These are phyloP conservation scores for Chaetomiaceae sp. DNA, from an alignment of 2,329 filamentous ascomycete species.

Conservation along the genomic window DNA sequence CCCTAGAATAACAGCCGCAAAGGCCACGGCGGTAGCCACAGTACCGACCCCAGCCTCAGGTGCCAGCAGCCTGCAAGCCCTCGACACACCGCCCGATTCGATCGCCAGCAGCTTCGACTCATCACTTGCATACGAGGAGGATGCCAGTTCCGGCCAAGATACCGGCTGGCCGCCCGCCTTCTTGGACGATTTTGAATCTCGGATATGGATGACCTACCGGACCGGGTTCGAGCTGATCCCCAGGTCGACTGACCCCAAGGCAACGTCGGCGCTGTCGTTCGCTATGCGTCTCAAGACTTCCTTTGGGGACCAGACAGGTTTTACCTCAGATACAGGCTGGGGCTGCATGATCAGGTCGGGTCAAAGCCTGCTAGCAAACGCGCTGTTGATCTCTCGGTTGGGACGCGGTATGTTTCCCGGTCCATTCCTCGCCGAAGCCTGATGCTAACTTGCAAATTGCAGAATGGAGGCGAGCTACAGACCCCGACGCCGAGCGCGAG, in stretches of 20 bases:
- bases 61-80: constrained; percentile 24
- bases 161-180: constrained; percentile 80
- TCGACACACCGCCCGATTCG: constrained; percentile 47
- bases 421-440: neutral
- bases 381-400: constrained; percentile 65
- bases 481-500: constrained; percentile 57
- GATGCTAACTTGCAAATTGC: neutral
- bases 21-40: neutral
- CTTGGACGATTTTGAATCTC: constrained; percentile 86
- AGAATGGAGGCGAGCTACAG: constrained; percentile 70
- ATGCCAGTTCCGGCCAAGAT: constrained; percentile 37
- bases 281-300: constrained; percentile 79
- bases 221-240: constrained; percentile 80
- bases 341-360: constrained; percentile 98
- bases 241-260: constrained; percentile 70
- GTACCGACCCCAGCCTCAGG: neutral
- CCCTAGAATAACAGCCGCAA: neutral
- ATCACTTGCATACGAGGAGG: constrained; percentile 47
- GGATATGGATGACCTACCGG: constrained; percentile 94
- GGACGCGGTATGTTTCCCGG: constrained; percentile 62
- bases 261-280: constrained; percentile 69
- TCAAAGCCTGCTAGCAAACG: constrained; percentile 86
- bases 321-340: constrained; percentile 93
- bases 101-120: constrained; percentile 49
- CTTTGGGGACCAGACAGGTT: constrained; percentile 72